These are phyloP conservation scores for Boeremia lycopersici DNA, from an alignment of 2,329 filamentous ascomycete genomes.

Conservation along the genomic window DNA sequence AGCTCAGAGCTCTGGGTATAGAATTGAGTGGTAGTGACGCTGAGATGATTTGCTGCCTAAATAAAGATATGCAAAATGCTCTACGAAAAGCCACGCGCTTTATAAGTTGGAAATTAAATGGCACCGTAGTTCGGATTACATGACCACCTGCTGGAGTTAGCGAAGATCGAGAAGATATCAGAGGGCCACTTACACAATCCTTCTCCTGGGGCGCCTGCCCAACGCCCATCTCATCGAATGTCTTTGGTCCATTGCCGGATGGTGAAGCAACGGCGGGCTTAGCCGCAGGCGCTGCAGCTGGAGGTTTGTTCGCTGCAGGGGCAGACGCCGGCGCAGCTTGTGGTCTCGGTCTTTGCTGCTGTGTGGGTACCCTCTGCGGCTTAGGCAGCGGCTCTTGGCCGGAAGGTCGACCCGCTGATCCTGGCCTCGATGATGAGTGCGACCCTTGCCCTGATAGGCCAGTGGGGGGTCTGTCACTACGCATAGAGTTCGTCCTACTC, in stretches of 20 bases:
- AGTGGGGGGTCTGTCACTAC: slow-evolving; percentile 34
- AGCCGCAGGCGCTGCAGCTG: slow-evolving; percentile 30
- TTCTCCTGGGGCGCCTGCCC: slow-evolving; percentile 80
- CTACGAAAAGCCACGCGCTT: slow-evolving; percentile 23
- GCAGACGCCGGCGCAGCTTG: slow-evolving; percentile 19
- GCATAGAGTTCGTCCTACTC: slow-evolving; percentile 33
- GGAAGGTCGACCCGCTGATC: slow-evolving; percentile 38
- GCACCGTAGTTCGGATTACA: slow-evolving; percentile 23
- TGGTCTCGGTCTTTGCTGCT: slow-evolving; percentile 29
- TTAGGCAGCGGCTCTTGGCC: slow-evolving; percentile 34
- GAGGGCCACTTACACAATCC: slow-evolving; percentile 75
- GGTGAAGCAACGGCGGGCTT: slow-evolving; percentile 38
- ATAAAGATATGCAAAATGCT: slow-evolving; percentile 19
- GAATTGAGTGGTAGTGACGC: slow-evolving; percentile 18
- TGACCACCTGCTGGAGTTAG: slow-evolving; percentile 35
- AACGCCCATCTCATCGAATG: slow-evolving; percentile 98
- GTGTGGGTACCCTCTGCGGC: slow-evolving; percentile 27
- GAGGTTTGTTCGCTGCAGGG: slow-evolving; percentile 23
- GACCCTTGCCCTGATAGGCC: slow-evolving; percentile 24
- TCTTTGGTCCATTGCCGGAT: slow-evolving; percentile 80
- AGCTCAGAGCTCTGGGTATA: slow-evolving; percentile 7
- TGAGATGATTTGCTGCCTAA: slow-evolving; percentile 9
- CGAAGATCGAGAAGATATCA: background rate
- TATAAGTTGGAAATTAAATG: slow-evolving; percentile 18
- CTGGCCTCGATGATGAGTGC: slow-evolving; percentile 31